Evolutionary conservation across 768 basidiomycete genomes (phyloP).

Genomic region (Termitomyces sp.): DNA sequence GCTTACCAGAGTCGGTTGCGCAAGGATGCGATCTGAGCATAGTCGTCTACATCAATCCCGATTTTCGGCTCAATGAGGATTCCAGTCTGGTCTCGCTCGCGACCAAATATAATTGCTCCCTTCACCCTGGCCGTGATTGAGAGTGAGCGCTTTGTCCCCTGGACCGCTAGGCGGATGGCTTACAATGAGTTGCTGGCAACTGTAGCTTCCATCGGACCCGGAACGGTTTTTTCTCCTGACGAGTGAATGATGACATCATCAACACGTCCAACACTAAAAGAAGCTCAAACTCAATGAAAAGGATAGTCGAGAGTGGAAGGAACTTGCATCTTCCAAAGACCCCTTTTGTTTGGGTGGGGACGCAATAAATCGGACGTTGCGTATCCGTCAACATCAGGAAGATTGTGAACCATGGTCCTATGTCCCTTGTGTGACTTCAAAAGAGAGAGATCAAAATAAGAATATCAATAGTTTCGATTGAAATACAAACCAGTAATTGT

Average conservation of each 20-base stretch:
- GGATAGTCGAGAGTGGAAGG: too few species aligned
- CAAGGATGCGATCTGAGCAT: too few species aligned
- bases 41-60: background rate
- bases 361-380: background rate
- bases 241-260: constrained; percentile 31
- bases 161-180: background rate
- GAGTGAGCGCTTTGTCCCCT: background rate
- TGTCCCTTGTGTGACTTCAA: too few species aligned
- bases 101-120: constrained; percentile 6
- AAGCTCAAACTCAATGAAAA: too few species aligned
- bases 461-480: too few species aligned
- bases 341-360: background rate
- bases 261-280: constrained; percentile 29
- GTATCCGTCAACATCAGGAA: constrained; percentile 1
- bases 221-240: constrained; percentile 29
- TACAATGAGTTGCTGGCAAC: constrained; percentile 14
- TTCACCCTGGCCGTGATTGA: background rate
- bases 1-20: too few species aligned
- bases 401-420: too few species aligned
- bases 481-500: too few species aligned
- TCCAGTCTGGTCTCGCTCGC: constrained; percentile 15
- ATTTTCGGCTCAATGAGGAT: constrained; percentile 20
- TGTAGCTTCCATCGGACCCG: constrained; percentile 24
- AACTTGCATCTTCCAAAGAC: background rate
- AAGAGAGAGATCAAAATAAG: too few species aligned